These are phyloP conservation scores for Colletotrichum higginsianum DNA, from an alignment of 2,329 filamentous ascomycete species.

Conservation along the genomic window DNA sequence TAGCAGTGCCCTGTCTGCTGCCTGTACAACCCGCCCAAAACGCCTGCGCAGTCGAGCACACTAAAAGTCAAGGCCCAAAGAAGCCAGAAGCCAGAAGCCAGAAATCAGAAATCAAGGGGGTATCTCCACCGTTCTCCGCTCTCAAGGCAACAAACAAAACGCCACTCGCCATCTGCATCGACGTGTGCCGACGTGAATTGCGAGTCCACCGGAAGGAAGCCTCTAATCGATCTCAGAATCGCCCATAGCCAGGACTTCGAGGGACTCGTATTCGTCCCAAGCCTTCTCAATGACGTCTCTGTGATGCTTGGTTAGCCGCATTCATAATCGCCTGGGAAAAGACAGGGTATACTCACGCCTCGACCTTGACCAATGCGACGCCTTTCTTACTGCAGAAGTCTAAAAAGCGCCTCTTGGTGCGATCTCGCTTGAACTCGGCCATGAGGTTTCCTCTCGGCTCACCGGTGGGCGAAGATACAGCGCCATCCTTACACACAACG, in stretches of 20 bases:
- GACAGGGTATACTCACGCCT: slow-evolving; percentile 54
- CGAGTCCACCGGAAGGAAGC: background rate
- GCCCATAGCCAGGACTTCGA: slow-evolving; percentile 35
- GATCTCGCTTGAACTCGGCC: slow-evolving; percentile 66
- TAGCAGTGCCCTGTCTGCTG: too few species aligned
- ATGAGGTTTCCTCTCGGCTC: slow-evolving; percentile 62
- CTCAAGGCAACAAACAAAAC: slow-evolving; percentile 16
- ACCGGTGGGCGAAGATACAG: slow-evolving; percentile 50
- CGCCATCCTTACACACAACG: slow-evolving; percentile 50
- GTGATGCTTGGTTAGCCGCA: background rate
- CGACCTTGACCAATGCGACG: slow-evolving; percentile 57
- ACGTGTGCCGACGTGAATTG: background rate
- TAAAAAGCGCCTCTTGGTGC: slow-evolving; percentile 68
- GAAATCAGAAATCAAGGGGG: slow-evolving; percentile 18
- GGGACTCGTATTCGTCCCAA: slow-evolving; percentile 48
- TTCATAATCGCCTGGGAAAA: background rate
- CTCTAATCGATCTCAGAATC: slow-evolving; percentile 29
- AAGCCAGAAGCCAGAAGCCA: slow-evolving; percentile 15
- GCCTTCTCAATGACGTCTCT: slow-evolving; percentile 59
- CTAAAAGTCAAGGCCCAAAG: slow-evolving; percentile 9
- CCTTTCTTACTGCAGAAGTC: slow-evolving; percentile 61
- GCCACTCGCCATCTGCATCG: background rate
- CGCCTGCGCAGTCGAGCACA: slow-evolving; percentile 8
- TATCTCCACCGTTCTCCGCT: slow-evolving; percentile 25
- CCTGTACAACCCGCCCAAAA: background rate